Evolutionary conservation across 108 stramenopile species (phyloP).

Genomic region (Nitzschia sp.): DNA sequence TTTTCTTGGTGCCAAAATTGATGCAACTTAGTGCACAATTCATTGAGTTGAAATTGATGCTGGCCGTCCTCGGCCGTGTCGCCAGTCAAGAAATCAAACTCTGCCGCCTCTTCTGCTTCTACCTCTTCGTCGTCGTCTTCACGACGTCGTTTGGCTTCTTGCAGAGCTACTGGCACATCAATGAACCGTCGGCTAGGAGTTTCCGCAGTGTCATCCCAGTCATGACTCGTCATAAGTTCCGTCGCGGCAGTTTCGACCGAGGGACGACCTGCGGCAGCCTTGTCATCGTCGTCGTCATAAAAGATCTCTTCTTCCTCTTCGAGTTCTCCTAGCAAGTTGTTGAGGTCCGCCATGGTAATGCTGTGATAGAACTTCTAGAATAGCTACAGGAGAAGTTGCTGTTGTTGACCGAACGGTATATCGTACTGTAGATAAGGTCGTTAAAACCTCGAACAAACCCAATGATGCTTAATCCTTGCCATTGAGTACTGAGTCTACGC

Average conservation of each 20-base stretch:
- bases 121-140: slow-evolving; percentile 1
- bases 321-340: slow-evolving; percentile 62
- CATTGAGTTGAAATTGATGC: slow-evolving; percentile 30
- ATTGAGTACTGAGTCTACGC: too few relatives aligned
- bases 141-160: slow-evolving; percentile 10
- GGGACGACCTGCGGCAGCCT: slow-evolving; percentile 7
- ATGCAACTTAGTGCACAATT: slow-evolving; percentile 63
- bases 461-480: too few relatives aligned
- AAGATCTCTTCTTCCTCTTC: slow-evolving; percentile 33
- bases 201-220: too few relatives aligned
- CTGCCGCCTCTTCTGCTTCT: slow-evolving; percentile 12
- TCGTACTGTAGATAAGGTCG: too few relatives aligned
- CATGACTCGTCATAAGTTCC: slow-evolving; percentile 6
- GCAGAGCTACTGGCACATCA: slow-evolving; percentile 7
- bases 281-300: slow-evolving; percentile 29
- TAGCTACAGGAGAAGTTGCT: neutral
- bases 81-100: slow-evolving; percentile 2
- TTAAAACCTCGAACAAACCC: too few relatives aligned
- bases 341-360: slow-evolving; percentile 68
- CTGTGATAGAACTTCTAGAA: slow-evolving; percentile 1
- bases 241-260: slow-evolving; percentile 14
- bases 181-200: neutral
- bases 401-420: too few relatives aligned
- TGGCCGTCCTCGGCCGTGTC: slow-evolving; percentile 6
- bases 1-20: slow-evolving; percentile 65